phyloP scores from a whole-genome alignment of 257 asterid species.

The Handroanthus guayacan region DNA sequence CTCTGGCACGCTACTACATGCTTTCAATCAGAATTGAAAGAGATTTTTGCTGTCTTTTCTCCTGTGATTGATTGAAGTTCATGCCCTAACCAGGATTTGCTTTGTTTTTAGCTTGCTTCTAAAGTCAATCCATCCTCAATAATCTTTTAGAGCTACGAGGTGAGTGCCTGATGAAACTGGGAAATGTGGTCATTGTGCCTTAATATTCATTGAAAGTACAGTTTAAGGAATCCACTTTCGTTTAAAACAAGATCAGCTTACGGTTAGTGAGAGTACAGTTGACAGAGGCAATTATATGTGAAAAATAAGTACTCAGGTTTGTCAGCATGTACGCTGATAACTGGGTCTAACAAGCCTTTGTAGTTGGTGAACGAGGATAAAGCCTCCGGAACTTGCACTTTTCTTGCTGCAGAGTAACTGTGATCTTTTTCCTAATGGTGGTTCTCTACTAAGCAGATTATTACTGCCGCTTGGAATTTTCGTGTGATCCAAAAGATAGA shows the following conservation, averaged over 20 bases:
- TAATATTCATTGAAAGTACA: constrained; percentile 21
- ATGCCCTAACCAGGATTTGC: constrained; percentile 26
- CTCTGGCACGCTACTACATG: background rate
- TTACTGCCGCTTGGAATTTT: too few relatives aligned
- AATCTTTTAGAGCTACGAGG: constrained; percentile 21
- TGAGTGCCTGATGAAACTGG: constrained; percentile 25
- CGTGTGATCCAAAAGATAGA: too few relatives aligned
- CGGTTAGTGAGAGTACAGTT: constrained; percentile 20
- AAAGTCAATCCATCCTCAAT: constrained; percentile 11
- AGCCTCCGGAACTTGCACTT: background rate
- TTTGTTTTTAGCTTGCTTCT: constrained; percentile 8
- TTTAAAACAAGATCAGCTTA: constrained; percentile 30
- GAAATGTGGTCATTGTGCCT: constrained; percentile 1
- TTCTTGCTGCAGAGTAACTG: constrained; percentile 10
- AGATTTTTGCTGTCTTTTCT: constrained; percentile 23
- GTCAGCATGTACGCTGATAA: constrained; percentile 14
- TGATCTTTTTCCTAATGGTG: constrained; percentile 15
- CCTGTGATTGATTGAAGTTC: constrained; percentile 5
- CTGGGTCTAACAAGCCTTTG: constrained; percentile 23
- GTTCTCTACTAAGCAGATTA: constrained; percentile 2
- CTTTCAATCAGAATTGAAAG: constrained; percentile 20
- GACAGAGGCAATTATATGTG: constrained; percentile 25
- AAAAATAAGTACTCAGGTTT: constrained; percentile 9
- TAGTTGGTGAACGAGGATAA: constrained; percentile 16
- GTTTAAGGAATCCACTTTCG: constrained; percentile 26